Base-by-base conservation (phyloP, 495 filamentous ascomycete genomes). In the Penicillium bovifimosum region DNA sequence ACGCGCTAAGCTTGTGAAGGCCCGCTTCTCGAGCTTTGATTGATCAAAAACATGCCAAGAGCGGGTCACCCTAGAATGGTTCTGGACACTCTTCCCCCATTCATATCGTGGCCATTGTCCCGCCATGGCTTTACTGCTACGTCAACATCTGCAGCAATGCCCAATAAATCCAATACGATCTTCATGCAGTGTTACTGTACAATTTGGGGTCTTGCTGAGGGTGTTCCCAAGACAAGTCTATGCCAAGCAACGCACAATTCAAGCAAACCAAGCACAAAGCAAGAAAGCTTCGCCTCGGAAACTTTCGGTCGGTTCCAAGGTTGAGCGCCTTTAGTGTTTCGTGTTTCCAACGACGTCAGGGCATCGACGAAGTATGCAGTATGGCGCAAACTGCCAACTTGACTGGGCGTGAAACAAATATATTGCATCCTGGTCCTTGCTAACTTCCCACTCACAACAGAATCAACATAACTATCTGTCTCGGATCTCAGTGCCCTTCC, bases 141-240 rank as follows among this genome's bases (percentile, higher is more conserved):
- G 26, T 34, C 36, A 50, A 41, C 10, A 14, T 33, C 48, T 42
- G 48, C 39, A 50, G 35, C 10, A 34, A 41, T 50, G 36, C 35
- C 36, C 47, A 3, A 39, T 2, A 26, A 24, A 40, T 9, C 7
- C 8, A 13, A 26, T 6, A 11, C 11, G 8, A 9, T 11, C 18
- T 13, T 26, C 13, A 50, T 34, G 47, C 38, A 31, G 38, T 50
- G 48, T 50, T 38, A 50, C 36, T 1, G 14, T 44, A 3, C 4
- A 27, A 11, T 36, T 24, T 47, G 13, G 8, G 36, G 32, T n/a
- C 9, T 24, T 16, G 16, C 5, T 27, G 9, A 13, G 6, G 29
- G 1, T 8, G 16, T 16, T 42, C 36, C 1, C 35, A n/a, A 33
- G 13, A 17, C 29, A 36, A 36, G 45, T 36, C 27, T 35, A 11